phyloP scores from a whole-genome alignment of 805 yeast genomes.

The Cyberlindnera mrakii region DNA sequence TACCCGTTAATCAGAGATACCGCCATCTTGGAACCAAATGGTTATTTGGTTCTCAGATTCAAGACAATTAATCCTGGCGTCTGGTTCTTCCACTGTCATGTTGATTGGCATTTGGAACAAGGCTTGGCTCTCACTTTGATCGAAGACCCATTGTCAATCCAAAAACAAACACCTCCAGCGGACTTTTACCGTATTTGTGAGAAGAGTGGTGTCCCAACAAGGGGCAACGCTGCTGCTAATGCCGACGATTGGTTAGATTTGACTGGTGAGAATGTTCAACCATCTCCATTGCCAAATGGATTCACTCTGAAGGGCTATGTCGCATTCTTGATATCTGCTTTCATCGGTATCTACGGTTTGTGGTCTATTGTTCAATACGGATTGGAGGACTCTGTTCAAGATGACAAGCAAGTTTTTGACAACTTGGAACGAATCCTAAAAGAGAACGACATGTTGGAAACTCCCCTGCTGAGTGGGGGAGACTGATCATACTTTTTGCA shows the following conservation, averaged over 20 bases:
- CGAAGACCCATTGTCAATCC: constrained; percentile 58
- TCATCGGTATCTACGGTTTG: constrained; percentile 56
- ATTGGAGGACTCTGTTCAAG: constrained; percentile 50
- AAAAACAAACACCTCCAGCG: constrained; percentile 35
- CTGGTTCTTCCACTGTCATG: constrained; percentile 92
- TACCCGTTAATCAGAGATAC: constrained; percentile 69
- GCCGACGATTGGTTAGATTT: constrained; percentile 46
- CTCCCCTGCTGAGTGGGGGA: constrained; percentile 5
- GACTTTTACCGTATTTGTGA: constrained; percentile 47
- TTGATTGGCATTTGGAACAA: constrained; percentile 81
- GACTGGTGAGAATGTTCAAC: constrained; percentile 55
- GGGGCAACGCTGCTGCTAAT: constrained; percentile 75
- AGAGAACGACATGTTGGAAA: constrained; percentile 19
- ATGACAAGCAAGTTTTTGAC: constrained; percentile 36
- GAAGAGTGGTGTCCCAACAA: constrained; percentile 36
- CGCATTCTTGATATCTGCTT: constrained; percentile 49
- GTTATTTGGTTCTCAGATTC: constrained; percentile 65
- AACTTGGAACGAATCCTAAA: constrained; percentile 32
- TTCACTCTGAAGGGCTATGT: constrained; percentile 66
- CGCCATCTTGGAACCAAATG: constrained; percentile 58
- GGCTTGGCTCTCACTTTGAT: constrained; percentile 69
- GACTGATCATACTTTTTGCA: not conserved
- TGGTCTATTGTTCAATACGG: constrained; percentile 58
- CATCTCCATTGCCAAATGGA: constrained; percentile 59
- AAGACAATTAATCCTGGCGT: constrained; percentile 86